phyloP scores from a whole-genome alignment of 805 yeast genomes.

The Priceomyces haplophilus region DNA sequence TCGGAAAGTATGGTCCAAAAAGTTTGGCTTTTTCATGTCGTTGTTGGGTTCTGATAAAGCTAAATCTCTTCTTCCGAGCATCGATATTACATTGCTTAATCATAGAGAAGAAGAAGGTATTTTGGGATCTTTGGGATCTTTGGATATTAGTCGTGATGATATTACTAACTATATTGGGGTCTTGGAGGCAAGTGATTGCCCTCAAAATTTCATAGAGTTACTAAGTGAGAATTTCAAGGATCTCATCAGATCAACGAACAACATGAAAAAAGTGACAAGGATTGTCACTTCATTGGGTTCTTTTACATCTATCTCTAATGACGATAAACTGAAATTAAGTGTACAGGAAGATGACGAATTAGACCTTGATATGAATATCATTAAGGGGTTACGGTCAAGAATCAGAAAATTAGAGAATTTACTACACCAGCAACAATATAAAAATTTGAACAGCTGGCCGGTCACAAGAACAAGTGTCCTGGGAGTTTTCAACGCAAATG shows the following conservation, averaged over 20 bases:
- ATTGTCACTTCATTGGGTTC: slow-evolving; percentile 29
- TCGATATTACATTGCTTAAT: slow-evolving; percentile 36
- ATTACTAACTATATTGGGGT: slow-evolving; percentile 25
- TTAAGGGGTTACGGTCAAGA: slow-evolving; percentile 65
- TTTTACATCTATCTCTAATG: slow-evolving; percentile 21
- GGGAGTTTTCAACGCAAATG: slow-evolving; percentile 8
- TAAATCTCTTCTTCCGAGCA: slow-evolving; percentile 22
- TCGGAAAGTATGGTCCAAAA: slow-evolving; percentile 61
- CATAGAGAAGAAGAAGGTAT: slow-evolving; percentile 19
- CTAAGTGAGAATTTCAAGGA: slow-evolving; percentile 46
- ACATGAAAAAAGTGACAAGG: slow-evolving; percentile 34
- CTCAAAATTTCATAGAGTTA: slow-evolving; percentile 33
- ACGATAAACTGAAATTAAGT: slow-evolving; percentile 6
- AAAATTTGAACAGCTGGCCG: slow-evolving; percentile 49
- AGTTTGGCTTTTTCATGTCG: slow-evolving; percentile 47
- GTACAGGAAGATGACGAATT: slow-evolving; percentile 19
- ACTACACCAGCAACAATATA: slow-evolving; percentile 68
- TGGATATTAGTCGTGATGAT: slow-evolving; percentile 32
- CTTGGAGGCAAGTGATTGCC: slow-evolving; percentile 21
- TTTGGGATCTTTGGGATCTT: slow-evolving; percentile 37
- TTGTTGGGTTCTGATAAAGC: slow-evolving; percentile 15
- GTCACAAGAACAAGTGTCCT: slow-evolving; percentile 19
- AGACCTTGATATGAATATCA: slow-evolving; percentile 37
- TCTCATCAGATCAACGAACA: slow-evolving; percentile 37
- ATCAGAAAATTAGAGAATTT: slow-evolving; percentile 75